Evolutionary conservation across 768 basidiomycete species (phyloP).

Genomic region (Cystobasidium tubakii): DNA sequence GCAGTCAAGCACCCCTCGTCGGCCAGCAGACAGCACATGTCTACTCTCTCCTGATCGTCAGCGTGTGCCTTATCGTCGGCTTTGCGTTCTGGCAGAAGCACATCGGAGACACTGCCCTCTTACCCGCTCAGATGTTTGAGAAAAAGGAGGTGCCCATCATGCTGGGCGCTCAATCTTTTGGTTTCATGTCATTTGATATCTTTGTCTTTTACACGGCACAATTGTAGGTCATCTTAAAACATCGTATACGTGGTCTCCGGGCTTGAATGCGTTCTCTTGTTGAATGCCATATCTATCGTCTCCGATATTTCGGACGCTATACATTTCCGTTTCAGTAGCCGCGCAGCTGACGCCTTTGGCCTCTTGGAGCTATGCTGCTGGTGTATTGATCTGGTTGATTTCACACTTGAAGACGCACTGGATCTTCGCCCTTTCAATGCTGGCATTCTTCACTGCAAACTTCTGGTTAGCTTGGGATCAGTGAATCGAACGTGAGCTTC

Average conservation of each 20-base stretch:
- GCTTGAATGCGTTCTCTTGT: too few relatives aligned
- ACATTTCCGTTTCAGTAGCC: neutral
- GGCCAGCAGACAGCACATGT: neutral
- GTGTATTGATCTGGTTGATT: neutral
- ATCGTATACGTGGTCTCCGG: too few relatives aligned
- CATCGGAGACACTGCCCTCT: neutral
- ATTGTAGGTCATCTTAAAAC: constrained; percentile 13
- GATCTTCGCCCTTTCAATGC: constrained; percentile 9
- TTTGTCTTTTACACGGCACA: neutral
- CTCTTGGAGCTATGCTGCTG: neutral
- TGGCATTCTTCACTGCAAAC: neutral
- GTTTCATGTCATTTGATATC: constrained; percentile 10
- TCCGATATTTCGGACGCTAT: neutral
- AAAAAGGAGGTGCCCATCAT: constrained; percentile 12
- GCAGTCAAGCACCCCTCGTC: constrained; percentile 1
- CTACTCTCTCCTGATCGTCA: neutral
- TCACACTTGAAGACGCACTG: constrained; percentile 4
- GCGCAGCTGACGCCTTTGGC: neutral
- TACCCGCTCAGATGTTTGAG: constrained; percentile 1
- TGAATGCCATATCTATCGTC: too few relatives aligned
- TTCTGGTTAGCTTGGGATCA: neutral
- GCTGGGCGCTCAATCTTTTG: neutral
- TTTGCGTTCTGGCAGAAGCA: neutral
- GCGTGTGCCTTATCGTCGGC: neutral
- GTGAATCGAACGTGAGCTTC: constrained; percentile 9